Evolutionary conservation across 257 asterid genomes (phyloP), one percentile per base, ranked within the genome.

Genomic region (Gentiana macrophylla): DNA sequence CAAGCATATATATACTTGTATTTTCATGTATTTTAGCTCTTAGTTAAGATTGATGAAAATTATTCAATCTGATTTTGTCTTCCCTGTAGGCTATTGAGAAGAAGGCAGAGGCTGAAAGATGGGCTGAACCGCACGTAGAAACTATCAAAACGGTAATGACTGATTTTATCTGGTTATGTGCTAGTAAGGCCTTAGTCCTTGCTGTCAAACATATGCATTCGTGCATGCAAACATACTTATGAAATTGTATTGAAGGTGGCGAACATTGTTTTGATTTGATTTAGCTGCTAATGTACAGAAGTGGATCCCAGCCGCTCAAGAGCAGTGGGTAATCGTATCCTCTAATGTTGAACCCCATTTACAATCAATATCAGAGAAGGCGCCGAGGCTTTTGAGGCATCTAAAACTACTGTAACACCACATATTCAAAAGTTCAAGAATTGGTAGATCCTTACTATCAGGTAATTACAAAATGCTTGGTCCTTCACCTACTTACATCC

Each of bases 51-150:
- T 54, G 5, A 59, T 52, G 15, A 10, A n/a, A 37, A 45, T 9
- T 12, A 43, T 57, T 1, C 32, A 12, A 24, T 37, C 35, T 53
- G 13, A 49, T 62, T 55, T n/a, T 46, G 54, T 52, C 38, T 65
- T 50, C 57, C 43, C 67, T 41, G 56, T 59, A 91, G 98, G 97
- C 81, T 46, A 32, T 69, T 60, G 97, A 87, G 74, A 85, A 77
- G 75, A 84, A 78, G 79, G 84, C 77, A 32, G 88, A 78, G 72
- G 92, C 80, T 68, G 88, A 75, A 74, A 71, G 69, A 44, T 88
- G 94, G 97, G 94, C 86, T 70, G 88, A 84, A 50, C 98, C 98
- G 6, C 97, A 87, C 64, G 61, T 85, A 53, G 89, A 77, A 74
- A 77, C 81, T n/a, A 72, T 79, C 56, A 79, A 78, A 78, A 81